A percentile compares a stretch with the other conserved stretches of the same genome.
Conservation (phyloP, 768 basidiomycete species). For the Cystobasidium tubakii region DNA sequence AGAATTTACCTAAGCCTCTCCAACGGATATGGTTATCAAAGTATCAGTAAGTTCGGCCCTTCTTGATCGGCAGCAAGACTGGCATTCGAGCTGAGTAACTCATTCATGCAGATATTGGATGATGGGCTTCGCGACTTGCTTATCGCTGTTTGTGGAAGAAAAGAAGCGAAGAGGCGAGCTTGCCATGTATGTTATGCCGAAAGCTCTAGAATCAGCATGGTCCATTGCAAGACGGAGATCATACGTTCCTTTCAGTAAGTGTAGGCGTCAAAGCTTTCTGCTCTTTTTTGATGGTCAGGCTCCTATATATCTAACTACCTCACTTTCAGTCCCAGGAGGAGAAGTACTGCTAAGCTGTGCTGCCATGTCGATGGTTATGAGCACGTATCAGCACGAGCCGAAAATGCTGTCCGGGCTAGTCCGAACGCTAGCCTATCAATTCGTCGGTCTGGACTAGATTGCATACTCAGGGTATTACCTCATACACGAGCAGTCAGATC, state of each 20-base stretch:
- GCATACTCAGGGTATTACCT: neutral
- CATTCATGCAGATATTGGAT: constrained; percentile 41
- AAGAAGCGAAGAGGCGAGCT: constrained; percentile 79
- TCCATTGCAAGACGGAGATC: constrained; percentile 67
- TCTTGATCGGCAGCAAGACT: too few species aligned
- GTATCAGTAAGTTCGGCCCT: constrained; percentile 19
- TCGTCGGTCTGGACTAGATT: constrained; percentile 25
- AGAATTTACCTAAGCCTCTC: constrained; percentile 13
- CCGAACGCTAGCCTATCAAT: constrained; percentile 26
- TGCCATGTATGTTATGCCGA: constrained; percentile 81
- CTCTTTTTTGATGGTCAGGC: neutral
- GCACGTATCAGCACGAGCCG: constrained; percentile 31
- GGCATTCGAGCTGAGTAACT: constrained; percentile 50
- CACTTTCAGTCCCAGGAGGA: constrained; percentile 20
- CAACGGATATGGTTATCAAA: constrained; percentile 23
- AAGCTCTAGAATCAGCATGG: constrained; percentile 87
- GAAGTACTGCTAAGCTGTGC: constrained; percentile 35
- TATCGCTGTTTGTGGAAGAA: constrained; percentile 80
- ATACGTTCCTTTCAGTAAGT: constrained; percentile 55
- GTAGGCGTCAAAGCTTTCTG: neutral
- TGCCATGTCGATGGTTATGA: constrained; percentile 33
- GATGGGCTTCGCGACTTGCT: constrained; percentile 65
- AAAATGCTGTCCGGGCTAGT: constrained; percentile 34
- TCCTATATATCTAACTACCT: neutral
- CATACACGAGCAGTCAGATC: neutral